These are phyloP conservation scores for Avena sativa DNA, from an alignment of 176 grass and related monocot genomes.

Conservation along the genomic window DNA sequence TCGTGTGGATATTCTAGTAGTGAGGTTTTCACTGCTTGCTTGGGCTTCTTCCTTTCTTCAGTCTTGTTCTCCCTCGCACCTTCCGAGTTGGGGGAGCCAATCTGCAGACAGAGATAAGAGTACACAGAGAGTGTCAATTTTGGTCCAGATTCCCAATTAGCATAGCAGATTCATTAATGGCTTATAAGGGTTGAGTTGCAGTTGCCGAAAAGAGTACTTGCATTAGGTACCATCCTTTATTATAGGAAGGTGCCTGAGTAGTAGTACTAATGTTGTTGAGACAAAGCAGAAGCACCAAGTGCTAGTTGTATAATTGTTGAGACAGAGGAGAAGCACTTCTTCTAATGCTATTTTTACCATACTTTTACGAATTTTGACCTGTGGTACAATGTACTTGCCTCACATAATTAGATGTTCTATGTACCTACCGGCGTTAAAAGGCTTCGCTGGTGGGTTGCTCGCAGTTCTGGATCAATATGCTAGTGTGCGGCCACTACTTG, in stretches of 20 bases:
- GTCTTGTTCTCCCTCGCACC: not conserved
- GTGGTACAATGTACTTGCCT: not conserved
- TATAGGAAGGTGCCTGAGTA: not conserved
- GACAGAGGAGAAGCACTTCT: slow-evolving; percentile 10
- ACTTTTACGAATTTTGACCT: slow-evolving; percentile 26
- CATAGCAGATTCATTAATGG: not conserved
- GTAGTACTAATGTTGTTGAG: not conserved
- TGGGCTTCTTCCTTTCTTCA: not conserved
- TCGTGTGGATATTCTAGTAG: slow-evolving; percentile 7
- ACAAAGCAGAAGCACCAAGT: slow-evolving; percentile 15
- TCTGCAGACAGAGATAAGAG: not conserved
- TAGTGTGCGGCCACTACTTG: not conserved
- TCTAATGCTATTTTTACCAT: not conserved
- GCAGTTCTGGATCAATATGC: slow-evolving; percentile 16
- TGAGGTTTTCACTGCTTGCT: not conserved
- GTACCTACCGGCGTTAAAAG: not conserved
- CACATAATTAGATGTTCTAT: slow-evolving; percentile 30
- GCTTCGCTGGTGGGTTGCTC: slow-evolving; percentile 13
- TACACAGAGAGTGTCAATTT: not conserved
- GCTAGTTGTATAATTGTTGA: not conserved
- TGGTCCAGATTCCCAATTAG: not conserved
- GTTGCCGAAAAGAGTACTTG: slow-evolving; percentile 26
- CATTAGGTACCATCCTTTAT: slow-evolving; percentile 28
- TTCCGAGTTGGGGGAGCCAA: slow-evolving; percentile 8
- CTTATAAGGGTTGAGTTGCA: not conserved